phyloP scores from a whole-genome alignment of 805 yeast species.

The Lipomyces mesembrius region DNA sequence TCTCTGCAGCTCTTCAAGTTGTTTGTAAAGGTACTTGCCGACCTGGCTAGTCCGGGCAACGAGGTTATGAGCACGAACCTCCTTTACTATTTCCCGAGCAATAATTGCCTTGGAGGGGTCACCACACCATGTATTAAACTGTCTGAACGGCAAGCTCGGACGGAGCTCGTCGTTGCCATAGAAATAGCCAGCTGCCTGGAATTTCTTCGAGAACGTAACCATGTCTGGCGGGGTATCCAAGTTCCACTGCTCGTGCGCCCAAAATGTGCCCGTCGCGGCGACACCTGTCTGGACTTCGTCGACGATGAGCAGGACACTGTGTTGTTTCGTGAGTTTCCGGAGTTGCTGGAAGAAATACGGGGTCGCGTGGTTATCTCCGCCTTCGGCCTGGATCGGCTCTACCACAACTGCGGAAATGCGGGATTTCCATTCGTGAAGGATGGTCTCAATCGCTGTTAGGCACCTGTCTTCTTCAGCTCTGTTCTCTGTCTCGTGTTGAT shows the following conservation, averaged over 20 bases:
- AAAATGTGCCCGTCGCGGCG: conserved; percentile 82
- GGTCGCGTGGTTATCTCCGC: conserved; percentile 89
- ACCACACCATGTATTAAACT: conserved; percentile 94
- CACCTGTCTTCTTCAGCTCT: conserved; percentile 80
- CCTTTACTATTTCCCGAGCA: conserved; percentile 73
- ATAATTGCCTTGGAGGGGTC: conserved; percentile 81
- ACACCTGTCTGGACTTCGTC: conserved; percentile 93
- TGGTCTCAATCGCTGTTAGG: conserved; percentile 71
- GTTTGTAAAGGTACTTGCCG: conserved; percentile 67
- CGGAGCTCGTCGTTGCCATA: conserved; percentile 73
- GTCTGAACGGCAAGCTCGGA: conserved; percentile 81
- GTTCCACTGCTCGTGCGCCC: conserved; percentile 89
- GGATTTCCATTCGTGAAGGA: conserved; percentile 63
- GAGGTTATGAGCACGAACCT: conserved; percentile 64
- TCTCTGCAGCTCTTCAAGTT: conserved; percentile 56
- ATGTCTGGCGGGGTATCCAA: conserved; percentile 77
- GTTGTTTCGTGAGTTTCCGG: conserved; percentile 72
- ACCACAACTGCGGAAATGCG: conserved; percentile 89
- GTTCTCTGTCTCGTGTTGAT: conserved; percentile 65
- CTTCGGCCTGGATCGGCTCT: conserved; percentile 92
- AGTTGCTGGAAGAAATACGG: conserved; percentile 78
- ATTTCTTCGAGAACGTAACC: conserved; percentile 85
- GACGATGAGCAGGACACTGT: conserved; percentile 72
- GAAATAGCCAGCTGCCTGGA: conserved; percentile 88
- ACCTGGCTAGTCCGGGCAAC: conserved; percentile 60